Percentiles rank a stretch among this genome's conserved stretches.
These are phyloP conservation scores for Acorus gramineus DNA, from an alignment of 106 monocot species.

Conservation along the genomic window DNA sequence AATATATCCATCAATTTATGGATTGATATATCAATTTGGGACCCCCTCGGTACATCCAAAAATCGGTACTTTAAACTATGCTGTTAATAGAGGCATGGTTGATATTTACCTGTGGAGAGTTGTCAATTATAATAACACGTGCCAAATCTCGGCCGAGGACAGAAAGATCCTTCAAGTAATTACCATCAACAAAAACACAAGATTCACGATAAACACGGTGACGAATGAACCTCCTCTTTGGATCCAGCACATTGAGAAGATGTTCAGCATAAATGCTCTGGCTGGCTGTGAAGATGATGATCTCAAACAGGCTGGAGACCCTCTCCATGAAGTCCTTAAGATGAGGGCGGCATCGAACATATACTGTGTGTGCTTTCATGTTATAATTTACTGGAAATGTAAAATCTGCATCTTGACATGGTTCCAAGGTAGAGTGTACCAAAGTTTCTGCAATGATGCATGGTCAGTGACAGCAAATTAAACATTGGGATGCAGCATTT, in stretches of 20 bases:
- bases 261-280: slow-evolving; percentile 97
- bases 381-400: slow-evolving; percentile 92
- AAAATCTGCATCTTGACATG: slow-evolving; percentile 75
- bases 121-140: slow-evolving; percentile 83
- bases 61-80: no score
- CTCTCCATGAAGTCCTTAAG: slow-evolving; percentile 79
- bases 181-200: slow-evolving; percentile 94
- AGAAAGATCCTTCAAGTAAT: slow-evolving; percentile 89
- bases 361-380: slow-evolving; percentile 74
- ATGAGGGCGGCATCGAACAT: slow-evolving; percentile 83
- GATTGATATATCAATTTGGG: no score
- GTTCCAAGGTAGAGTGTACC: slow-evolving; percentile 91
- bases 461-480: not conserved
- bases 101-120: slow-evolving; percentile 80
- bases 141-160: slow-evolving; percentile 90
- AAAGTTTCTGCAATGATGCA: slow-evolving; percentile 57
- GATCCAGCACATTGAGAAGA: slow-evolving; percentile 86
- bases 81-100: not conserved
- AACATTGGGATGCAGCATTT: not conserved
- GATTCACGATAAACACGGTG: slow-evolving; percentile 94
- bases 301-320: slow-evolving; percentile 75
- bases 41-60: no score
- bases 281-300: slow-evolving; percentile 92
- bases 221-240: slow-evolving; percentile 77
- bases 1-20: no score